These are phyloP conservation scores for Reutealis trisperma DNA, from an alignment of 345 rosid species.

Conservation along the genomic window DNA sequence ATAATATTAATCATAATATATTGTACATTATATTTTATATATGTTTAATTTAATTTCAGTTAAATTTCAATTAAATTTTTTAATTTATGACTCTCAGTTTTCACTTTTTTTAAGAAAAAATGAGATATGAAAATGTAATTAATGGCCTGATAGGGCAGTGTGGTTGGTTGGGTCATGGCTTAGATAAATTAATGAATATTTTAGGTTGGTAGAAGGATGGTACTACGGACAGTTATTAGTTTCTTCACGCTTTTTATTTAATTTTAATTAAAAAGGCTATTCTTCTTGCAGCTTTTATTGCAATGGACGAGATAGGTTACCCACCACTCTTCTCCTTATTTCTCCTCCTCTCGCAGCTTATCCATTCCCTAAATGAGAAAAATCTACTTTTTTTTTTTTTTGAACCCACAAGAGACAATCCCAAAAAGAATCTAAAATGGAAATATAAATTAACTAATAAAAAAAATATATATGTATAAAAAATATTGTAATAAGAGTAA, in stretches of 20 bases:
- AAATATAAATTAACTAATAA: neutral
- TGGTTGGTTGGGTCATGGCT: slow-evolving; percentile 31
- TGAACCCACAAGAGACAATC: slow-evolving; percentile 22
- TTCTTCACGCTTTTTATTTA: slow-evolving; percentile 30
- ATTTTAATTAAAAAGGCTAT: neutral
- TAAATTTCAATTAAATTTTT: too few species aligned
- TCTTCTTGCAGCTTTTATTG: neutral
- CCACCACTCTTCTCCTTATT: slow-evolving; percentile 41
- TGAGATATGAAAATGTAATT: too few species aligned
- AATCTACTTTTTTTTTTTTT: neutral
- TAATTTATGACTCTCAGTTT: too few species aligned
- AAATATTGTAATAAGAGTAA: too few species aligned
- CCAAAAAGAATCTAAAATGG: neutral
- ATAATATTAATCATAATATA: too few species aligned
- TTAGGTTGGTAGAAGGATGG: slow-evolving; percentile 44
- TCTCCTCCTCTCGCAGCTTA: slow-evolving; percentile 78
- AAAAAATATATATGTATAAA: too few species aligned
- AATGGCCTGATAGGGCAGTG: too few species aligned
- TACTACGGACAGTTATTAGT: slow-evolving; percentile 31
- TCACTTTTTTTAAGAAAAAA: too few species aligned
- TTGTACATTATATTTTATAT: too few species aligned
- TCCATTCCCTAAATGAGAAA: slow-evolving; percentile 33
- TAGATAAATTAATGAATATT: slow-evolving; percentile 20
- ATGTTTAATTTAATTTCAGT: too few species aligned
- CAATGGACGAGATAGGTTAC: slow-evolving; percentile 31